Base-by-base conservation (phyloP, 768 basidiomycete species). In the Strobilomyces echinocephalus region DNA sequence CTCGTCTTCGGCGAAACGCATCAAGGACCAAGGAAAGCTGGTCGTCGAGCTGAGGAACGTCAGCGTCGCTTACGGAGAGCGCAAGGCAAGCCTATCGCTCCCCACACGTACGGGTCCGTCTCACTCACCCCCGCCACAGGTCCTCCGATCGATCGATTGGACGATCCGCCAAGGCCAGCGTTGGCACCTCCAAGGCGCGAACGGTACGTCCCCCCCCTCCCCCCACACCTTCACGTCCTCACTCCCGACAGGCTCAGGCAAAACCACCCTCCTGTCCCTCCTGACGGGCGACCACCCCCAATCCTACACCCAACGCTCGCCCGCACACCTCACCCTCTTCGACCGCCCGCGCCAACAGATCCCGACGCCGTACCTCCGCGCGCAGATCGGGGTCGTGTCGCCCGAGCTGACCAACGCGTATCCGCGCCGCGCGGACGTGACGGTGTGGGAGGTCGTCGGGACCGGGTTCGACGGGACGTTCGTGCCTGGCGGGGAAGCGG, bases 281-380 rank as follows among this genome's bases (percentile, higher is more conserved):
- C 73, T 99, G 36, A 92, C 92, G 0, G 95, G 95, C 24, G 93
- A 95, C 65, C 95, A 98, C 68, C 95, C 95, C 0, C 91, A 93
- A 56, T 97, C 95, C 1, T 98, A 88, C 73, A 85, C 85, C 5
- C 89, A 91, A 63, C 67, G 68, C 26, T 53, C 54, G 30, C 52
- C 61, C 68, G 57, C 77, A 53, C 72, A 73, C 24, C 75, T 91
- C 16, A 63, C 65, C 11, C 76, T 91, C 55, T 85, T 91, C 59
- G 75, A 76, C 41, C 73, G 75, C 28, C 84, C 84, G 4, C 85
- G 93, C 7, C 69, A 77, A 11, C 72, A 72, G 3, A 82, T 84
- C 44, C 79, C 95, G 0, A 95, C 91, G 0, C 77, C 85, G 0
- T 70, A 75, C 44, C 77, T 94, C 21, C 80, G 80, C 53, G 73